Evolutionary conservation across 140 eudicot species (phyloP).

Genomic region (Anethum foeniculum): DNA sequence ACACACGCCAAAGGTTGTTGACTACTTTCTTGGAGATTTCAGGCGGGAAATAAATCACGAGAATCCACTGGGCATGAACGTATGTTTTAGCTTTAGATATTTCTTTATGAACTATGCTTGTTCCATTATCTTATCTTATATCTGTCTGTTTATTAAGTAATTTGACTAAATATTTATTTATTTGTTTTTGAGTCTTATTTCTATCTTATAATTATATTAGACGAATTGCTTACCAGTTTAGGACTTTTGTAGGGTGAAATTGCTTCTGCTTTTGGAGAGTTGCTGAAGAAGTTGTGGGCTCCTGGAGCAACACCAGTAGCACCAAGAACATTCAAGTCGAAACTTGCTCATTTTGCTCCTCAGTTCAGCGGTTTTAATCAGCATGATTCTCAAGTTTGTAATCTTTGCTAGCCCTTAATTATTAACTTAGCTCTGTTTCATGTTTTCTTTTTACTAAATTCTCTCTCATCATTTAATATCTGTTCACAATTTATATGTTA

Average conservation of each 20-base stretch:
- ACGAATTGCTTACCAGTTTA: not conserved
- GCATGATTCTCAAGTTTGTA: constrained; percentile 91
- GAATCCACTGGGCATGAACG: constrained; percentile 88
- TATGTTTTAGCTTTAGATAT: constrained; percentile 18
- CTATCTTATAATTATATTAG: not conserved
- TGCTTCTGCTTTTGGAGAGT: constrained; percentile 81
- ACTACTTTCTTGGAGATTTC: constrained; percentile 86
- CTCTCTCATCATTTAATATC: not conserved
- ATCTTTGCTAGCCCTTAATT: constrained; percentile 11
- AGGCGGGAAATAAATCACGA: constrained; percentile 64
- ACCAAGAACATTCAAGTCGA: constrained; percentile 64
- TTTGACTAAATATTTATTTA: not conserved
- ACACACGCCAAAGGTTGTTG: constrained; percentile 84
- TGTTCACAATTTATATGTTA: not conserved
- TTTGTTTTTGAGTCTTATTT: not conserved
- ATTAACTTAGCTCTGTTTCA: constrained; percentile 11
- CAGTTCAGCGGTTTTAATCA: constrained; percentile 91
- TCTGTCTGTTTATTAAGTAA: not conserved
- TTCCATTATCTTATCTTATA: not conserved
- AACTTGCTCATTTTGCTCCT: constrained; percentile 78
- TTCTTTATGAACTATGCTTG: not conserved
- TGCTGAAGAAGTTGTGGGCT: constrained; percentile 72
- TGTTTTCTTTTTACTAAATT: not conserved
- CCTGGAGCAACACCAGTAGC: constrained; percentile 63
- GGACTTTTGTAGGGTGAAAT: constrained; percentile 64